Evolutionary conservation across 352 stramenopile species (phyloP).

Genomic region (Pythium brachiatum): DNA sequence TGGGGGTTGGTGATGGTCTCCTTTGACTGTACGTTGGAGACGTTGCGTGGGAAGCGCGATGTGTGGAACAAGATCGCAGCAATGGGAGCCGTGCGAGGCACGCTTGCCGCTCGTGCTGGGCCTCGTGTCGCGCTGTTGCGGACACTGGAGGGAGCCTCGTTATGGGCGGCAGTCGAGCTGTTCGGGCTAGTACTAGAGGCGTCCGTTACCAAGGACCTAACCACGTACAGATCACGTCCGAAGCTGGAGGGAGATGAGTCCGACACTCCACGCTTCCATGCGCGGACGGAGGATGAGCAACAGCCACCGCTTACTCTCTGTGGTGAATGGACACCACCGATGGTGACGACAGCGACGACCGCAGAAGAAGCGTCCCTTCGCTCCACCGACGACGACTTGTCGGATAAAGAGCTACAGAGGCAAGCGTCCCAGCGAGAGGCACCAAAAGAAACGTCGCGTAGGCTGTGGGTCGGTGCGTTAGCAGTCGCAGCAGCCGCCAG

Average conservation of each 20-base stretch:
- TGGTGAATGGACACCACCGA: no score
- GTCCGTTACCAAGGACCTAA: not conserved
- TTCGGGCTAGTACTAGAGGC: not conserved
- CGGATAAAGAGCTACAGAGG: no score
- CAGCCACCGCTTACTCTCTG: no score
- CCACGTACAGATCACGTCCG: not conserved
- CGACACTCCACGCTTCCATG: no score
- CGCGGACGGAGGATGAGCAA: no score
- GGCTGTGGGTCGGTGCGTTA: not conserved
- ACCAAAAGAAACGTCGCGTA: not conserved
- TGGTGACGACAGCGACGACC: no score
- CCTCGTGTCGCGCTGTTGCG: not conserved
- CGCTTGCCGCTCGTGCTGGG: not conserved
- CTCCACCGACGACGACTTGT: no score
- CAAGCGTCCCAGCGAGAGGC: no score
- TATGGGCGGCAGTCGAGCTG: not conserved
- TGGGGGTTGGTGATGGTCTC: not conserved
- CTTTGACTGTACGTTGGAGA: slow-evolving; percentile 1
- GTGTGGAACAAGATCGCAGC: not conserved
- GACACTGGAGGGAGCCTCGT: not conserved
- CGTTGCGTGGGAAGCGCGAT: not conserved
- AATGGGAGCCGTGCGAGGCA: not conserved
- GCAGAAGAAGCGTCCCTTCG: no score
- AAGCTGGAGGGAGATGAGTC: no score
- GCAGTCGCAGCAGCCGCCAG: not conserved